Evolutionary conservation across 1,284 basidiomycete species (phyloP).

Genomic region (Ganoderma lucidum): DNA sequence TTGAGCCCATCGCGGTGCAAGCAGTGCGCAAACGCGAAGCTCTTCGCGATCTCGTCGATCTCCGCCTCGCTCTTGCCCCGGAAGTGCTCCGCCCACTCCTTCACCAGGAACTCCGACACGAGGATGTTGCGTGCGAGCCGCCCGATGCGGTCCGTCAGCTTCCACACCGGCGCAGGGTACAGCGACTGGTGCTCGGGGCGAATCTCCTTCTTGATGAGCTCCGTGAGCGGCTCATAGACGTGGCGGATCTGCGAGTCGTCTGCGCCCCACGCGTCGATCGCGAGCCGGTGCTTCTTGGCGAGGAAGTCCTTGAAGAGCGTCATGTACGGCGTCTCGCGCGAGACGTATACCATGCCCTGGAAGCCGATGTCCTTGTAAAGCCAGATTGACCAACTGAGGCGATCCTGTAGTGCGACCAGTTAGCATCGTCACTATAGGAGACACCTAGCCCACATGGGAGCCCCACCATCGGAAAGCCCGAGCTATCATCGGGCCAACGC

Average conservation of each 20-base stretch:
- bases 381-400: constrained; percentile 67
- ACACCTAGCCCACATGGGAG: neutral
- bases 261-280: constrained; percentile 73
- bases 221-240: constrained; percentile 64
- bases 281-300: constrained; percentile 67
- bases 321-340: constrained; percentile 57
- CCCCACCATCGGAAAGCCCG: constrained; percentile 1
- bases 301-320: constrained; percentile 54
- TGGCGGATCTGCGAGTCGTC: constrained; percentile 61
- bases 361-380: constrained; percentile 67
- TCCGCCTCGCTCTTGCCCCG: constrained; percentile 60
- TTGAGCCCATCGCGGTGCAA: constrained; percentile 57
- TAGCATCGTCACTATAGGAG: neutral
- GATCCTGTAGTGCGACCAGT: constrained; percentile 51
- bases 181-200: constrained; percentile 48
- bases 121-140: constrained; percentile 69
- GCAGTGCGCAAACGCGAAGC: constrained; percentile 69
- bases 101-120: constrained; percentile 68
- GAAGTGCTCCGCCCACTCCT: constrained; percentile 74
- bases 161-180: constrained; percentile 64
- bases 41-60: constrained; percentile 65
- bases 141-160: constrained; percentile 51
- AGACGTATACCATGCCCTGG: constrained; percentile 60
- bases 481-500: neutral
- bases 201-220: constrained; percentile 59